Evolutionary conservation across 179 eudicot genomes (phyloP), one percentile per base, ranked within the genome.

Genomic region (Nepenthes alata): DNA sequence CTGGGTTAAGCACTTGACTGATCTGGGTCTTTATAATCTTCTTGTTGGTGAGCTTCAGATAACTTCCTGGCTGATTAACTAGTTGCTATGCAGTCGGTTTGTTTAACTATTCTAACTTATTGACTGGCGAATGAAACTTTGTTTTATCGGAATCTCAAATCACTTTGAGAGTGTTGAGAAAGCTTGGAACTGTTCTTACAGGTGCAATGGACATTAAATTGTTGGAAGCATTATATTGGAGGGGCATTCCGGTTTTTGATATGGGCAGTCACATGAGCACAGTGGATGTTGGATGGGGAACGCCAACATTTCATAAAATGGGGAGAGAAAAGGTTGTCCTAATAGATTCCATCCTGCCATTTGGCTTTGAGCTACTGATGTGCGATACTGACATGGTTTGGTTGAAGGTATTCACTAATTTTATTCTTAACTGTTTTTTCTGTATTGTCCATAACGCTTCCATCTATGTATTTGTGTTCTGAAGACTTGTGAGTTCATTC

Each of bases 231-330:
- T 78, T 93, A 68, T 93, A 89, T 55, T 85, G 97, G 98, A 93
- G 82, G 78, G 97, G 97, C 55, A 60, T 93, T 64, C 98, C 98
- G 14, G 94, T 82, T 68, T 93, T 87, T 82, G 98, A 93, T 71
- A 93, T 93, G 95, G 98, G 88, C 50, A 93, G 98, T 75, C 93
- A 89, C 72, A 89, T 93, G 97, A 93, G 91, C 79, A 87, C 97
- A 35, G 37, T 79, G 49, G 98, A 93, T 85, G 97, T 85, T 72
- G 98, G 98, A 59, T 89, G 97, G 98, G 98, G 98, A 62, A 65
- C 95, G 55, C 88, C 90, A 64, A 82, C 97, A 47, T 93, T 93
- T 83, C 98, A 93, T 66, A 93, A 93, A 82, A 93, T 93, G 95
- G 98, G 98, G 65, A 81, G 98, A 73, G 98, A 93, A 72, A 93